Base-by-base conservation (phyloP, 2,329 filamentous ascomycete genomes). In the Sporothrix euskadiensis region DNA sequence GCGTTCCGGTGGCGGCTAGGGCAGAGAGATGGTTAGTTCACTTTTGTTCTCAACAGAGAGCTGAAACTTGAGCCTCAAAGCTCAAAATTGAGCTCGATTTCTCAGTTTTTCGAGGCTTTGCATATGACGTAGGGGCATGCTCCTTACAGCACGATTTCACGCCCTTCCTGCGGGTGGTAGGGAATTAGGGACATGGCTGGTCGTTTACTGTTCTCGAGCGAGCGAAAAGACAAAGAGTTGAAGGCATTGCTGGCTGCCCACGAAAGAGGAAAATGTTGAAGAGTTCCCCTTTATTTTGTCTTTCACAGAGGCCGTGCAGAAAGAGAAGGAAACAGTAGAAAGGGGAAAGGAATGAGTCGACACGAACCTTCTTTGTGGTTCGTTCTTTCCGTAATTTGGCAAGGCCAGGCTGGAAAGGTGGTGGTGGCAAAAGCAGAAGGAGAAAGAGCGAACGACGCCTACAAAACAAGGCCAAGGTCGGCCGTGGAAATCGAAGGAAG, bases 1-100 rank as follows among this genome's bases (percentile, higher is more conserved):
- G 94, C 92, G 83, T 97, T 94, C 79, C 93, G 92, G 81, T 98
- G 94, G 75, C 95, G 96, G 71, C 96, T 98, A 78, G 26, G 59
- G 44, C 5, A 19, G 14, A 1, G 78, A 9, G 22, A 22, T 8
- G 14, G 59, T 68, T 52, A 71, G 61, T 30, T 30, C 57, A n/a
- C 26, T 26, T 6, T 49, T 3, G 14, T 14, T 14, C 19, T 49
- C 14, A 19, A 16, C 3, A 19, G 44, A 49, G 16, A 61, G 52
- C 8, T 56, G 1, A 19, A 47, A 19, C 8, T 26, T 26, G 52
- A 56, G n/a, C 52, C 26, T 56, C 41, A 44, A 10, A 56, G 52
- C 52, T 56, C 14, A 32, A 61, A 16, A 8, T 57, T 14, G 8
- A 56, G 66, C 9, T 69, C 26, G 10, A 57, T 16, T 8, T 39